Base-by-base conservation (phyloP, 2,329 filamentous ascomycete genomes). In the Microsporum canis region DNA sequence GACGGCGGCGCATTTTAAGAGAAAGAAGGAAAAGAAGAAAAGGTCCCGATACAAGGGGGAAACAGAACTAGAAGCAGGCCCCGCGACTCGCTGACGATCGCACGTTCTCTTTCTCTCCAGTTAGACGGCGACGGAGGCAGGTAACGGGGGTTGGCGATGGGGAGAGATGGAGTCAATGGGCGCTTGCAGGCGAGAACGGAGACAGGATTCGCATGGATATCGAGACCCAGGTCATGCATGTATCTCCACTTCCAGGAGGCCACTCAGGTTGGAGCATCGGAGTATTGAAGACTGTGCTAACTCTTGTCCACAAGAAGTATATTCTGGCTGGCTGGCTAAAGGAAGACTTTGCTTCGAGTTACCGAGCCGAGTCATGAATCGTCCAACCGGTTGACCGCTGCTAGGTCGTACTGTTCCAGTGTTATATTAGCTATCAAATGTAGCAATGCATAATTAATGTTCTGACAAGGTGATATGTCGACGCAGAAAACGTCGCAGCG, bases 181-280 rank as follows among this genome's bases (percentile, higher is more conserved):
- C 49, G 49, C 49, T 53, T 53, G 49, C 49, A 53, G 49, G 49
- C 49, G 49, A 53, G 49, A 23, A 23, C 27, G 49, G 49, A 53
- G 49, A 34, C 49, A 53, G 49, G 49, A 53, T 53, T 53, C 49
- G 49, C 49, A 53, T 53, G 49, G 49, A 53, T 53, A 53, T 53
- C 45, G 45, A 34, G 49, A 27, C 49, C 49, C 27, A 27, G 49
- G 49, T 34, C 49, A 53, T 34, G 49, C 49, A 53, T 53, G 49
- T 29, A 53, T 53, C 49, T 53, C 49, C 49, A 53, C 49, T 33
- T 7, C 10, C 29, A 33, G 49, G 27, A 53, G 49, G 10, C 49
- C 49, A 53, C 27, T 53, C 49, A 53, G 31, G 29, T n/a, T 29
- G 43, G 4, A 23, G 43, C 43, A 47, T 47, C 17, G 43, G n/a